A percentile compares a stretch with the other conserved stretches of the same genome.
Evolutionary conservation across 495 filamentous ascomycete species (phyloP).

Genomic region (Aspergillus indologenus): DNA sequence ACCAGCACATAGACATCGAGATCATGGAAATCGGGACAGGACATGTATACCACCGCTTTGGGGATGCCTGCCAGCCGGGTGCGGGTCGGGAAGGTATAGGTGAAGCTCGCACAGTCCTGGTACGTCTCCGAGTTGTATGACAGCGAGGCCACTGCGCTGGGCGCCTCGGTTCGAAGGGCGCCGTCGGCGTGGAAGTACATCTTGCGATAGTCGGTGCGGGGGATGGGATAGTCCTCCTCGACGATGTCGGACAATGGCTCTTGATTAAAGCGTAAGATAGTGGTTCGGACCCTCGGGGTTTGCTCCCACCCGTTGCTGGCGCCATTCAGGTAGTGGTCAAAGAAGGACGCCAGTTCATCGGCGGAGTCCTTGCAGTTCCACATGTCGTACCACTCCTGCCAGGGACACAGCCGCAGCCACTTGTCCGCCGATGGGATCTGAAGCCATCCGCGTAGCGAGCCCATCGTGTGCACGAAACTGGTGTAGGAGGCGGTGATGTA

Average conservation of each 20-base stretch:
- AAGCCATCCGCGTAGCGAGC: constrained; percentile 35
- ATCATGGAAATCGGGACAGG: constrained; percentile 35
- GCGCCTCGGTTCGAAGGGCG: neutral
- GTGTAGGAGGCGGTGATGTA: constrained; percentile 31
- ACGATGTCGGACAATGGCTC: constrained; percentile 22
- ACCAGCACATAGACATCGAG: constrained; percentile 37
- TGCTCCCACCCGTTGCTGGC: constrained; percentile 41
- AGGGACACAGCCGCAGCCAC: constrained; percentile 28
- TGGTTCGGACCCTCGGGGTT: constrained; percentile 34
- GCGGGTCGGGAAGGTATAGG: constrained; percentile 25
- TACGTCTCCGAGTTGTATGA: constrained; percentile 27
- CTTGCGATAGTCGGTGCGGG: constrained; percentile 30
- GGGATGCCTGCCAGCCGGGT: constrained; percentile 30
- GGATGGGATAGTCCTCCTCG: constrained; percentile 30
- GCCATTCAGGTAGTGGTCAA: constrained; percentile 38
- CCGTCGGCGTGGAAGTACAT: constrained; percentile 22
- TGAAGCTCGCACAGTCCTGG: constrained; percentile 25
- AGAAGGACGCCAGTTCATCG: constrained; percentile 34
- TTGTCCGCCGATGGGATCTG: constrained; percentile 24
- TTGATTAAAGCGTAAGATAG: constrained; percentile 25
- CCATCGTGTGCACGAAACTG: constrained; percentile 35
- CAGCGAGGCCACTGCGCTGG: constrained; percentile 2
- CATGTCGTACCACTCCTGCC: constrained; percentile 44
- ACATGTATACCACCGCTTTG: constrained; percentile 40
- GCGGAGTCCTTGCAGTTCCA: constrained; percentile 25